Evolutionary conservation across 1,284 basidiomycete species (phyloP), one percentile per base, ranked within the genome.

Genomic region (Apiotrichum gamsii): DNA sequence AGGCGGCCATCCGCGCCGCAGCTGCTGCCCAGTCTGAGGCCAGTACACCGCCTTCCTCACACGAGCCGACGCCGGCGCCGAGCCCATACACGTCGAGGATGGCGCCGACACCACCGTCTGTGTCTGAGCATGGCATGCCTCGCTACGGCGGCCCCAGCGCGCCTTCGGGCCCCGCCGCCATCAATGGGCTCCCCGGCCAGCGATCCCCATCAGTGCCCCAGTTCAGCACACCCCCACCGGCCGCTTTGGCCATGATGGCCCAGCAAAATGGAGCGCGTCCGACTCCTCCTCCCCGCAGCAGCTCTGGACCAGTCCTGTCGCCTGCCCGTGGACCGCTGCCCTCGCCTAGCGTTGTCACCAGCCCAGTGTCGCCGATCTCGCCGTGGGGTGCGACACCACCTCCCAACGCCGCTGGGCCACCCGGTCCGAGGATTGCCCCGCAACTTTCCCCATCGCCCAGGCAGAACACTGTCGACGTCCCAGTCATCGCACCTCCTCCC

Each of bases 1-100:
- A 70, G 36, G 35, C 51, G 28, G 60, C 60, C 3, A 28, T 62
- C 23, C 37, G 49, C 19, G 11, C 31, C 30, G 56, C 58, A 9
- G 51, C 55, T 3, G 49, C 51, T 2, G 42, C 30, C 5, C 8
- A 30, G 10, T 33, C 53, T 2, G 21, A 18, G 19, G 30, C 40
- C 15, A n/a, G n/a, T n/a, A 8, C 44, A 29, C n/a, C 43, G 15
- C 35, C 43, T 28, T 20, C 48, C 18, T 41, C 52, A 20, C 35
- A 31, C 25, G 36, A 8, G 25, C 40, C 25, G 30, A 23, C 29
- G 11, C 34, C 39, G 9, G 28, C 25, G 11, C 16, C 38, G 8
- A 28, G 25, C 25, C 25, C 25, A 28, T 11, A 28, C 25, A 11
- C 11, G 8, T 28, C n/a, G n/a, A n/a, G n/a, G n/a, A n/a, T n/a